A percentile compares a stretch with the other conserved stretches of the same genome.
Evolutionary conservation across 2,329 filamentous ascomycete genomes (phyloP).

Genomic region (Neopestalotiopsis sp.): DNA sequence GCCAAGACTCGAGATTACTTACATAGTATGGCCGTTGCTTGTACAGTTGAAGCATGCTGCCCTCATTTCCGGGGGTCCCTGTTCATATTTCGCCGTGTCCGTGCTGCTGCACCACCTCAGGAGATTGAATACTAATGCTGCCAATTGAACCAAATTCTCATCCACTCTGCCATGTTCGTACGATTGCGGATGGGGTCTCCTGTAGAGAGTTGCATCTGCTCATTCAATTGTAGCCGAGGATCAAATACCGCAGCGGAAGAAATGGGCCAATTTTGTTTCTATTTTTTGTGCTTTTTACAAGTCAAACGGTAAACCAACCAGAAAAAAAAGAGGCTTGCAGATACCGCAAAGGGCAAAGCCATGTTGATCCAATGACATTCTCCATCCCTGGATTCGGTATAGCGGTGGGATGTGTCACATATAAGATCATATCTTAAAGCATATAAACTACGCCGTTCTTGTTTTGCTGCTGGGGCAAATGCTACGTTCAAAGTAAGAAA

Average conservation of each 20-base stretch:
- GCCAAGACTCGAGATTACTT: neutral
- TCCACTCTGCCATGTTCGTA: neutral
- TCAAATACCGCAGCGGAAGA: neutral
- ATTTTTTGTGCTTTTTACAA: neutral
- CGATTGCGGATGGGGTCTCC: neutral
- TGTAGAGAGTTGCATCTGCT: slow-evolving; percentile 6
- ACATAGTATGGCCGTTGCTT: neutral
- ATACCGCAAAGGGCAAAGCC: slow-evolving; percentile 1
- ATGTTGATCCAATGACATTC: neutral
- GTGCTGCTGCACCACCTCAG: slow-evolving; percentile 10
- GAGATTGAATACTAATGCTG: neutral
- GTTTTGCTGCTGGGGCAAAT: neutral
- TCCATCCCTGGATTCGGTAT: neutral
- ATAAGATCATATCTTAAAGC: neutral
- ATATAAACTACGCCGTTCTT: neutral
- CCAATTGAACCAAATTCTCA: neutral
- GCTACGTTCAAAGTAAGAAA: neutral
- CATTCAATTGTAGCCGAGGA: neutral
- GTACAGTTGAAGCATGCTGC: neutral
- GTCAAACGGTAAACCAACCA: neutral
- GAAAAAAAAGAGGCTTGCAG: neutral
- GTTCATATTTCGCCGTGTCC: neutral
- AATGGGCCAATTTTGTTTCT: neutral
- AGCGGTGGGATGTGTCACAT: slow-evolving; percentile 1
- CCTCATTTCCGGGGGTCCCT: slow-evolving; percentile 1